Evolutionary conservation across 352 stramenopile species (phyloP).

Genomic region (Thalassiosira exigua): DNA sequence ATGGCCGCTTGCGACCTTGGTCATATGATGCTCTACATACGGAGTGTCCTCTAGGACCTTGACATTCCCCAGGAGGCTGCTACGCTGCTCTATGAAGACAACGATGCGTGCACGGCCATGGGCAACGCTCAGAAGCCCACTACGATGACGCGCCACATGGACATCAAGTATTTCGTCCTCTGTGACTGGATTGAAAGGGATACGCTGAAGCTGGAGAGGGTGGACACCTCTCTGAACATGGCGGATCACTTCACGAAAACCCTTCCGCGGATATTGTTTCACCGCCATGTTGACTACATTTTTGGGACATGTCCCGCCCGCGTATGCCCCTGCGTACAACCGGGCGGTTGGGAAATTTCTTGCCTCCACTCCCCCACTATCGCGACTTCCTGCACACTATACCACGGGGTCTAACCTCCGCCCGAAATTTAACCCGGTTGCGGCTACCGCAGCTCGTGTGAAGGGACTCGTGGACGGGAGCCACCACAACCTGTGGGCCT

Average conservation of each 20-base stretch:
- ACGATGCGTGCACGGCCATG: constrained; percentile 36
- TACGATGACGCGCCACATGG: constrained; percentile 45
- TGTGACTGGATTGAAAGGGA: constrained; percentile 49
- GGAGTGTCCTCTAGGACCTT: constrained; percentile 44
- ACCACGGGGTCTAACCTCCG: too few species aligned
- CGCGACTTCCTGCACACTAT: background rate
- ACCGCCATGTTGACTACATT: constrained; percentile 31
- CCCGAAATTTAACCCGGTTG: too few species aligned
- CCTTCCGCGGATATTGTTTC: constrained; percentile 18
- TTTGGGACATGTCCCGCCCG: constrained; percentile 31
- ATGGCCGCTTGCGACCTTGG: constrained; percentile 33
- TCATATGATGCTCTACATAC: constrained; percentile 23
- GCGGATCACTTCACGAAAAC: constrained; percentile 42
- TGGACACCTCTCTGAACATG: constrained; percentile 35
- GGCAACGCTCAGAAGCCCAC: constrained; percentile 44
- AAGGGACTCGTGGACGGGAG: background rate
- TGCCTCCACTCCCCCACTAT: background rate
- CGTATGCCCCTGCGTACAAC: background rate
- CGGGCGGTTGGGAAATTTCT: background rate
- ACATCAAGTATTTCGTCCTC: constrained; percentile 45
- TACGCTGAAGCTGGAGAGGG: constrained; percentile 15
- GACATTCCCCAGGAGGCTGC: constrained; percentile 27
- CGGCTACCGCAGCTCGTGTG: background rate
- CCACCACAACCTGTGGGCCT: background rate
- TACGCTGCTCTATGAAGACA: constrained; percentile 38